Percentiles rank a stretch among this genome's conserved stretches.
phyloP scores from a whole-genome alignment of 2,329 filamentous ascomycete genomes.

The Aspergillus sp. region DNA sequence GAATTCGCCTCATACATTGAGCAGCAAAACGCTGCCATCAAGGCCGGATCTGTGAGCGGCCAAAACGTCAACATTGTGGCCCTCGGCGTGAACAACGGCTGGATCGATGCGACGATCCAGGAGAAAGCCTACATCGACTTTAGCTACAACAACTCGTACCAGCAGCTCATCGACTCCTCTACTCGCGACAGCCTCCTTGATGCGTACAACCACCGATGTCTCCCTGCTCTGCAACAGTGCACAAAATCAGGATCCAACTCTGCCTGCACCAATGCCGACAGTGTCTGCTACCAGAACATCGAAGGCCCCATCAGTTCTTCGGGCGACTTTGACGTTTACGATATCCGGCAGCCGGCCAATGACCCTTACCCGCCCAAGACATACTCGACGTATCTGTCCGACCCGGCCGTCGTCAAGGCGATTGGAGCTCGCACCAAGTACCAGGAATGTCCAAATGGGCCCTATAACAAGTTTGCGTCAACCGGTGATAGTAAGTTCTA shows the following conservation, averaged over 20 bases:
- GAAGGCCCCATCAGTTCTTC: conserved; percentile 32
- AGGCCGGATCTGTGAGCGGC: conserved; percentile 39
- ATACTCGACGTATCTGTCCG: conserved; percentile 44
- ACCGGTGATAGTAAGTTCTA: conserved; percentile 41
- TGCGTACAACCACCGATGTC: conserved; percentile 36
- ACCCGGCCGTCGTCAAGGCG: conserved; percentile 35
- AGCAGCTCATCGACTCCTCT: conserved; percentile 38
- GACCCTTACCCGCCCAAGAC: conserved; percentile 41
- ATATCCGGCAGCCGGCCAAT: conserved; percentile 41
- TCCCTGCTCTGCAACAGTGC: conserved; percentile 42
- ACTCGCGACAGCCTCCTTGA: conserved; percentile 30
- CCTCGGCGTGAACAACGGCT: conserved; percentile 58
- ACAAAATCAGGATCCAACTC: conserved; percentile 25
- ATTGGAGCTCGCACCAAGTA: conserved; percentile 49
- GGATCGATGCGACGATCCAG: conserved; percentile 50
- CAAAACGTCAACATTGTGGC: conserved; percentile 52
- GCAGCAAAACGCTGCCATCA: conserved; percentile 34
- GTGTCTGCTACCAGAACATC: conserved; percentile 37
- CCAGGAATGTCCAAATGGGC: conserved; percentile 40
- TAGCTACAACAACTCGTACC: conserved; percentile 49
- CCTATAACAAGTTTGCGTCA: conserved; percentile 37
- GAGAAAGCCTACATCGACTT: conserved; percentile 47
- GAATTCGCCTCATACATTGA: conserved; percentile 38
- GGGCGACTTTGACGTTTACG: conserved; percentile 43
- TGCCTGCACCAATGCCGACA: conserved; percentile 34